Conservation (phyloP, 306 rosid species). For the Vigna mungo region DNA sequence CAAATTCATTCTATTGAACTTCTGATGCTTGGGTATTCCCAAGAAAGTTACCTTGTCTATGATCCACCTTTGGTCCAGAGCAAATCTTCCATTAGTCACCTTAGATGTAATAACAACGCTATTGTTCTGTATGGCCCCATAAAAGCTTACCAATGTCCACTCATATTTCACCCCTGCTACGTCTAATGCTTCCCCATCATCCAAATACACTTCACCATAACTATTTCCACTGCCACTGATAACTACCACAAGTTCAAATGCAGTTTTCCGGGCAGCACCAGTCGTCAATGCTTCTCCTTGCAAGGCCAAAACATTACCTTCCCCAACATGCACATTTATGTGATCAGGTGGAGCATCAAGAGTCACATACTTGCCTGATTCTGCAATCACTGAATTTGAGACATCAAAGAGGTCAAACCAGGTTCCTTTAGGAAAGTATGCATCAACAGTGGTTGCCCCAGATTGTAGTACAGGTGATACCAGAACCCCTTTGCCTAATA, state of each 20-base stretch:
- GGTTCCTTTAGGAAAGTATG: slow-evolving; percentile 83
- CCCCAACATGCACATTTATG: slow-evolving; percentile 75
- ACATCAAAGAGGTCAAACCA: slow-evolving; percentile 89
- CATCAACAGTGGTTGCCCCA: slow-evolving; percentile 65
- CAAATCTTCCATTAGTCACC: slow-evolving; percentile 66
- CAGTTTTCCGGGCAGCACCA: slow-evolving; percentile 53
- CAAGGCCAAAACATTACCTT: slow-evolving; percentile 81
- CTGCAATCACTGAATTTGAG: slow-evolving; percentile 58
- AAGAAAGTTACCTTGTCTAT: slow-evolving; percentile 65
- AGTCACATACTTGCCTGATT: slow-evolving; percentile 58
- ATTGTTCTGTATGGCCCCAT: slow-evolving; percentile 30
- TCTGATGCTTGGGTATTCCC: slow-evolving; percentile 59
- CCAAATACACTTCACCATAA: slow-evolving; percentile 78
- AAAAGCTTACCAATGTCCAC: slow-evolving; percentile 72
- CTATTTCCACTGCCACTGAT: slow-evolving; percentile 46
- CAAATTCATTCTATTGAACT: not conserved
- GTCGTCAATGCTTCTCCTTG: slow-evolving; percentile 78
- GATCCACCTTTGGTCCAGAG: slow-evolving; percentile 64
- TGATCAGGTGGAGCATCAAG: slow-evolving; percentile 78
- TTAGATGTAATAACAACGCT: slow-evolving; percentile 53
- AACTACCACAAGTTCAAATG: slow-evolving; percentile 73
- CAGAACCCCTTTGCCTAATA: slow-evolving; percentile 73
- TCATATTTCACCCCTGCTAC: slow-evolving; percentile 58
- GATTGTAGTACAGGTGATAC: slow-evolving; percentile 76
- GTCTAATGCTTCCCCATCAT: slow-evolving; percentile 73